These are phyloP conservation scores for Fusarium sulawesiense DNA, from an alignment of 2,329 filamentous ascomycete genomes.

Conservation along the genomic window DNA sequence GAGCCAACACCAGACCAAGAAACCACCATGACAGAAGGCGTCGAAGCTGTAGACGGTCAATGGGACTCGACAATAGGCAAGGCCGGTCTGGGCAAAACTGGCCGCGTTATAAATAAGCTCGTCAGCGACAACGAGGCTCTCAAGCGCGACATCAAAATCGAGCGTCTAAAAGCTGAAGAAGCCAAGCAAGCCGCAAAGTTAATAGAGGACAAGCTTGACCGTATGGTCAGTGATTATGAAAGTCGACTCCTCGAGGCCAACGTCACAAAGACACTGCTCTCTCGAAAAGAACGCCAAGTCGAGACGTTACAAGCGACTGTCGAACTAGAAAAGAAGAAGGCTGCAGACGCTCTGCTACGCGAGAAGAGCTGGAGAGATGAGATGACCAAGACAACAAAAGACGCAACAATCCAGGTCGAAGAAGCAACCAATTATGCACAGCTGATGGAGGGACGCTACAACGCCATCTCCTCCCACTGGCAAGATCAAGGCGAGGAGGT, in stretches of 20 bases:
- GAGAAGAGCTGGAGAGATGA: conserved; percentile 72
- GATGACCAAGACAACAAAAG: conserved; percentile 70
- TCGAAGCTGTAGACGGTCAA: conserved; percentile 52
- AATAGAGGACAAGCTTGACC: conserved; percentile 77
- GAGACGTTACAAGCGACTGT: conserved; percentile 73
- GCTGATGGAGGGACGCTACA: conserved; percentile 77
- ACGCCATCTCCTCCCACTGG: conserved; percentile 73
- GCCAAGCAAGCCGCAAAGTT: conserved; percentile 75
- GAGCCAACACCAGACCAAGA: conserved; percentile 47
- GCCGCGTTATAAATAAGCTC: conserved; percentile 82
- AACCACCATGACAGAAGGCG: conserved; percentile 47
- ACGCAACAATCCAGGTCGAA: conserved; percentile 72
- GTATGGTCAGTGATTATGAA: conserved; percentile 75
- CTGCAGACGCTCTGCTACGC: conserved; percentile 67
- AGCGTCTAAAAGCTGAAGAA: conserved; percentile 74
- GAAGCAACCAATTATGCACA: conserved; percentile 72
- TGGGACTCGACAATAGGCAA: conserved; percentile 78
- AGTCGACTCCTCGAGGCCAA: conserved; percentile 75
- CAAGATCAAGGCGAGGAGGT: conserved; percentile 73
- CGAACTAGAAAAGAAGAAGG: conserved; percentile 71
- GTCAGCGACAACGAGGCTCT: conserved; percentile 84
- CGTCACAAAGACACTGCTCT: conserved; percentile 76
- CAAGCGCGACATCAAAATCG: conserved; percentile 77
- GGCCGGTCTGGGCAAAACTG: conserved; percentile 78
- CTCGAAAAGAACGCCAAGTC: conserved; percentile 79